A percentile compares a stretch with the other conserved stretches of the same genome.
Evolutionary conservation across 192 early-diverging fungal species (phyloP).

Genomic region (Rhizophlyctis rosea): DNA sequence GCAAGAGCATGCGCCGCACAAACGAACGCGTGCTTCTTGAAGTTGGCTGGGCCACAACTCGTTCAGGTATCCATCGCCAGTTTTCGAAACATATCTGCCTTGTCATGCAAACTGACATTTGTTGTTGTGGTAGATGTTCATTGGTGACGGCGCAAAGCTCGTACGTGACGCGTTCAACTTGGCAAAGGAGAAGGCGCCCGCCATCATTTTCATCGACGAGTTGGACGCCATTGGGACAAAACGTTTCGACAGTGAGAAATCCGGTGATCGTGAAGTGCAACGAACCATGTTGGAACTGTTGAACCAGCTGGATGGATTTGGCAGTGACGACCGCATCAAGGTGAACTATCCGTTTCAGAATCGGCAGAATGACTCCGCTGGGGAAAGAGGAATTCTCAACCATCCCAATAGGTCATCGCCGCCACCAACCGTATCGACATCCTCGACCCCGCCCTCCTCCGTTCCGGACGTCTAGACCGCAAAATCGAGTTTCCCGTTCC

Average conservation of each 20-base stretch:
- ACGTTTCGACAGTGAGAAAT: constrained; percentile 95
- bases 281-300: constrained; percentile 98
- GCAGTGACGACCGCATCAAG: constrained; percentile 93
- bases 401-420: constrained; percentile 82
- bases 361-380: background rate
- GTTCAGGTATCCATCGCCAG: constrained; percentile 74
- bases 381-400: background rate
- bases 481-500: constrained; percentile 99
- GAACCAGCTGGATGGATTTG: constrained; percentile 97
- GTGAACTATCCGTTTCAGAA: constrained; percentile 44
- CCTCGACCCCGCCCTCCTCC: constrained; percentile 89
- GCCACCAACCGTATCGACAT: constrained; percentile 98
- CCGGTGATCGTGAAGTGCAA: constrained; percentile 97
- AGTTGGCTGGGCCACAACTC: constrained; percentile 93
- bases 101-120: constrained; percentile 4
- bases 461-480: constrained; percentile 92
- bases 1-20: constrained; percentile 98
- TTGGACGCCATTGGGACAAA: constrained; percentile 99
- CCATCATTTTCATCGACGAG: constrained; percentile 99
- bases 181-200: constrained; percentile 97
- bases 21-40: constrained; percentile 92
- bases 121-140: constrained; percentile 38
- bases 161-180: constrained; percentile 95
- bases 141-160: constrained; percentile 49
- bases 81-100: too few species aligned